phyloP scores from a whole-genome alignment of 1,139 yeast genomes.

The Yamadazyma triangularis region DNA sequence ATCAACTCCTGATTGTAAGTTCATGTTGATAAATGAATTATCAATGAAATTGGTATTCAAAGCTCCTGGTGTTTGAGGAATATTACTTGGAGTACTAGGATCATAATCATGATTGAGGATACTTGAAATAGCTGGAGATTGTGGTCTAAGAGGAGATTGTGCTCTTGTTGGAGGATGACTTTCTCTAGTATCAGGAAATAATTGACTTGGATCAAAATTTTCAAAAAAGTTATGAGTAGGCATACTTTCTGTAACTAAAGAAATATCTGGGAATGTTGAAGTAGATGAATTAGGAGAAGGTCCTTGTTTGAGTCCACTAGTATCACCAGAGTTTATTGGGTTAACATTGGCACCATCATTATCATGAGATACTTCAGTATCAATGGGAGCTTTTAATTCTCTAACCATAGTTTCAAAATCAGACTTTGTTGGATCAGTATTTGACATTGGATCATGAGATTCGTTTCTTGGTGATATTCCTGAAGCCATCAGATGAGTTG shows the following conservation, averaged over 20 bases:
- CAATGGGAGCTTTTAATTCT: slow-evolving; percentile 18
- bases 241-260: slow-evolving; percentile 42
- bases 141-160: slow-evolving; percentile 37
- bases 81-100: slow-evolving; percentile 3
- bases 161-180: slow-evolving; percentile 37
- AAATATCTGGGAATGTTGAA: slow-evolving; percentile 42
- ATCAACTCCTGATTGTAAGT: slow-evolving; percentile 38
- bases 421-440: slow-evolving; percentile 14
- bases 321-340: slow-evolving; percentile 2
- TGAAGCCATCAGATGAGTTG: slow-evolving; percentile 16
- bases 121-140: slow-evolving; percentile 17
- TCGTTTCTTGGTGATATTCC: slow-evolving; percentile 31
- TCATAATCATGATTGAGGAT: slow-evolving; percentile 7
- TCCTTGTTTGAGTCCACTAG: slow-evolving; percentile 17
- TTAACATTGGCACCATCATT: slow-evolving; percentile 1
- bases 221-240: slow-evolving; percentile 42
- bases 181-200: slow-evolving; percentile 36
- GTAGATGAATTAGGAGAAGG: slow-evolving; percentile 37
- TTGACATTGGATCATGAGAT: too few species aligned
- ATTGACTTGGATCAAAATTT: slow-evolving; percentile 47
- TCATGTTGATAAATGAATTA: slow-evolving; percentile 42
- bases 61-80: slow-evolving; percentile 28
- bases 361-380: slow-evolving; percentile 1
- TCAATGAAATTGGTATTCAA: slow-evolving; percentile 42
- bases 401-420: slow-evolving; percentile 32